Evolutionary conservation across 208 protist genomes (phyloP).

Genomic region (Acanthamoeba sp.): DNA sequence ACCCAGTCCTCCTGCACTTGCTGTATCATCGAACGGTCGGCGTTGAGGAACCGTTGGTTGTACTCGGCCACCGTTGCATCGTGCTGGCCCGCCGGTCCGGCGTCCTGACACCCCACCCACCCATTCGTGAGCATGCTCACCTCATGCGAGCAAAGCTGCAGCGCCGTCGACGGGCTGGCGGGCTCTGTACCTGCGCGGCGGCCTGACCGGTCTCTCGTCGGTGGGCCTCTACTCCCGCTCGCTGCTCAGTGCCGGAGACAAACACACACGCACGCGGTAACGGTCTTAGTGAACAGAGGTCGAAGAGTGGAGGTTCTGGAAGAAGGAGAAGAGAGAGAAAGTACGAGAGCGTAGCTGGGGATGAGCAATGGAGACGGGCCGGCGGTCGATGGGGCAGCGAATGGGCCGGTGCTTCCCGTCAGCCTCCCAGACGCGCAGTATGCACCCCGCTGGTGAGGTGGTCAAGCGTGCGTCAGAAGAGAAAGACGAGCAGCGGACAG

Average conservation of each 20-base stretch:
- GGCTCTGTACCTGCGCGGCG: no score
- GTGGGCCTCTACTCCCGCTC: conserved; percentile 26
- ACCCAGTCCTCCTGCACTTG: conserved; percentile 61
- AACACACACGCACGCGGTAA: not conserved
- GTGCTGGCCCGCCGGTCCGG: not conserved
- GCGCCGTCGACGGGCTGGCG: not conserved
- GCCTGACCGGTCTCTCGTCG: not conserved
- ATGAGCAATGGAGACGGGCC: conserved; percentile 50
- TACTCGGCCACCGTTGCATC: not conserved
- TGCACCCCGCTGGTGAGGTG: not conserved
- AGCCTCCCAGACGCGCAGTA: conserved; percentile 31
- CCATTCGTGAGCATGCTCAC: not conserved
- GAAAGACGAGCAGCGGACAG: not conserved
- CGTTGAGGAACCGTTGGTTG: conserved; percentile 26
- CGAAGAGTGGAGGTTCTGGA: no score
- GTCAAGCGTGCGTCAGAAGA: not conserved
- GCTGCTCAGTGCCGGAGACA: not conserved
- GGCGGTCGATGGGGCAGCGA: conserved; percentile 37
- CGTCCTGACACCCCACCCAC: not conserved
- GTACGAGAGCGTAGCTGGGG: conserved; percentile 51
- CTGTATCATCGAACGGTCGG: not conserved
- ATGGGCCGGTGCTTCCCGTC: conserved; percentile 1
- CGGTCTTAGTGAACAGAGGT: not conserved
- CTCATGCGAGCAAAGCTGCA: not conserved
- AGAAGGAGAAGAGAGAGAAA: not conserved